Base-by-base conservation (phyloP, 352 stramenopile species). In the Blastocystis sp. region DNA sequence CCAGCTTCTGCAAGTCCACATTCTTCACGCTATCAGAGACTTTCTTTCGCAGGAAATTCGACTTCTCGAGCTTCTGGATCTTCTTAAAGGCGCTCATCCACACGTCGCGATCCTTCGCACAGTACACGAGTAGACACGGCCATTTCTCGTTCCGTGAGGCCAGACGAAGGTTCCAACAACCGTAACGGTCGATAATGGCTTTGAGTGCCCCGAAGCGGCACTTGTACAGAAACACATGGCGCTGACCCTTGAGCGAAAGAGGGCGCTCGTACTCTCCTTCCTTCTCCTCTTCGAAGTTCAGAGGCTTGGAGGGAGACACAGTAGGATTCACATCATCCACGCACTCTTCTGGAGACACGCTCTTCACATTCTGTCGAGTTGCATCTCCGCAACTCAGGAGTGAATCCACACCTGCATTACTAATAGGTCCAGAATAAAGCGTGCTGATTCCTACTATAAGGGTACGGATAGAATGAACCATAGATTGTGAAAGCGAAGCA, bases 171-270 rank as follows among this genome's bases (percentile, higher is more conserved):
- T 53, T 62, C 78, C 78, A 89, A 39, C 78, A 89, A 34, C 66
- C 66, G 37, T 26, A 64, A 11, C n/a, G 43, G 53, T 89, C 66
- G 26, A 89, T 79, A 5, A 89, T 78, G 43, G 63, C 43, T 43
- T 76, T 89, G 47, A 89, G 50, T 26, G 43, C 26, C 24, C 41
- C 66, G 43, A 68, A 89, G 43, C 78, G 78, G 53, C 78, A 89
- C 24, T 89, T 89, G 66, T 89, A 89, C 18, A 89, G 66, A 39
- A 89, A 89, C 26, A 89, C 50, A 30, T 89, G 78, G 34, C 78
- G 59, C 55, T 89, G 78, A 9, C 78, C 78, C 45, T 89, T 89
- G 5, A 89, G 55, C 34, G 78, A 89, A 20, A 89, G 45, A 13
- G 78, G 78, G 18, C 78, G 47, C 41, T 89, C 78, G 41, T 76